Base-by-base conservation (phyloP, 179 eudicot genomes). In the Drosera spatulata region DNA sequence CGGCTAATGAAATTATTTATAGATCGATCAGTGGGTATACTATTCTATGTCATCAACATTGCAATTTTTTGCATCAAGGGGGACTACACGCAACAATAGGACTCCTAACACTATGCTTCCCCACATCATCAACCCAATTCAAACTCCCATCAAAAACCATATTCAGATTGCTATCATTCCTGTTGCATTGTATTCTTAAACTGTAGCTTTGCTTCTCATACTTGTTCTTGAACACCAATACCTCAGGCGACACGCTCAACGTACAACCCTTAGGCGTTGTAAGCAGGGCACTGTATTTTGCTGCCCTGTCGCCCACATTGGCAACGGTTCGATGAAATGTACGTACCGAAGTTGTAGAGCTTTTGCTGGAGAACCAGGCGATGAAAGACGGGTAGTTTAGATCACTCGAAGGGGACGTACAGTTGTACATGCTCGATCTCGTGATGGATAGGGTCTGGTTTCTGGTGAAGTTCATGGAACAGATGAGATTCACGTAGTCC, bases 321-420 rank as follows among this genome's bases (percentile, higher is more conserved):
- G 87, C 79, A 53, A 87, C 75, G 0, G 82, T 80, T 62, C 96
- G 72, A 41, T 48, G 70, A 60, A 80, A 87, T 45, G 72, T 79
- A 58, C 50, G 62, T 2, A 68, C 58, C 9, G 10, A 4, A 6
- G 57, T 57, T 39, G 62, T 63, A 5, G 61, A 50, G 10, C 9
- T 13, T 44, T 41, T 63, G 10, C 58, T 13, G 10, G n/a, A 33
- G n/a, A 48, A 64, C 42, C 47, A 69, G 9, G 62, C 57, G 2
- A 72, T 72, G 42, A 78, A 78, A 0, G 82, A 74, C 8, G 70
- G 83, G 54, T 79, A 79, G 39, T 65, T 70, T 9, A 76, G 50
- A 66, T 76, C 84, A 3, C 49, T 11, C 1, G 78, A 66, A 14
- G 76, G 60, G 40, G 50, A 42, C 3, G 59, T 53, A 58, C 82